phyloP scores from a whole-genome alignment of 164 flowering plant species.

The Warburgia ugandensis region DNA sequence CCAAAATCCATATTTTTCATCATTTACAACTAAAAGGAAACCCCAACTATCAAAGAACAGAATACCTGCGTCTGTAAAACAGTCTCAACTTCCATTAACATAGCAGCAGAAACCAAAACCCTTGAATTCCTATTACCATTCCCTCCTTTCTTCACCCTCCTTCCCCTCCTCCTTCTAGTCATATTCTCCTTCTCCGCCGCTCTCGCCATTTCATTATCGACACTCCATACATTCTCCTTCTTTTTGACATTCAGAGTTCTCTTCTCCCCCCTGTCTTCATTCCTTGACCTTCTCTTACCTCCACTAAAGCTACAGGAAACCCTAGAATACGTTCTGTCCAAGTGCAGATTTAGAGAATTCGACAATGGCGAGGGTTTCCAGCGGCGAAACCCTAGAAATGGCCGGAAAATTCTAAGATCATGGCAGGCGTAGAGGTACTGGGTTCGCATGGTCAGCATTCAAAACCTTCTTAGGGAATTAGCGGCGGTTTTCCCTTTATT shows the following conservation, averaged over 20 bases:
- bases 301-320: constrained; percentile 21
- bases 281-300: constrained; percentile 10
- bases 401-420: constrained; percentile 9
- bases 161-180: constrained; percentile 26
- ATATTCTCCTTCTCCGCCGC: constrained; percentile 17
- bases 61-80: constrained; percentile 88
- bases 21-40: neutral
- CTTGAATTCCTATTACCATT: constrained; percentile 23
- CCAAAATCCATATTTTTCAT: neutral
- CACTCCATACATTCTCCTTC: constrained; percentile 89
- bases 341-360: constrained; percentile 2
- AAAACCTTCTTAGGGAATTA: too few species aligned
- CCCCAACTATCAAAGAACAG: neutral
- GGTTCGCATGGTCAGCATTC: constrained; percentile 23
- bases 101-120: constrained; percentile 62
- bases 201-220: constrained; percentile 64
- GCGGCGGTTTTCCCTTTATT: too few species aligned
- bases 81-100: constrained; percentile 83
- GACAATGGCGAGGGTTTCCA: constrained; percentile 1
- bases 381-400: constrained; percentile 21
- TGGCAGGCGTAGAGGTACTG: constrained; percentile 23
- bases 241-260: constrained; percentile 31
- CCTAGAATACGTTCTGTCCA: constrained; percentile 7
- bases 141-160: constrained; percentile 26
- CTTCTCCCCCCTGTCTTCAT: constrained; percentile 8